Evolutionary conservation across 163 green algal species (phyloP).

Genomic region (Scenedesmus sp.): DNA sequence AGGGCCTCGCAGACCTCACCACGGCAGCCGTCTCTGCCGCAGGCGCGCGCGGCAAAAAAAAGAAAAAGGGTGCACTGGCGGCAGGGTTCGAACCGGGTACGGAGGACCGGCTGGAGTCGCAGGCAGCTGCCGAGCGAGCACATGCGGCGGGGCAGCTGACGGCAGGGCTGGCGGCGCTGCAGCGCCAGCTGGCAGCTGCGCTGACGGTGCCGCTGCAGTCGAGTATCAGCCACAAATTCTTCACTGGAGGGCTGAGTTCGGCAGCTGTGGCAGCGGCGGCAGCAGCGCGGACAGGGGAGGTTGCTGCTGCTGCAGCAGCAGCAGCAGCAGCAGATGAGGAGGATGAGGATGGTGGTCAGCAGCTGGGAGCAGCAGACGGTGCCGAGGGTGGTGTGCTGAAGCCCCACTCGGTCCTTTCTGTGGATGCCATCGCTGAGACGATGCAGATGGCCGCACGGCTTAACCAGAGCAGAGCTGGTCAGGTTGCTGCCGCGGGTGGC

Average conservation of each 20-base stretch:
- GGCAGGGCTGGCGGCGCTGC: slow-evolving; percentile 10
- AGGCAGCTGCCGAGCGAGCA: slow-evolving; percentile 6
- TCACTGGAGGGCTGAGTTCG: slow-evolving; percentile 78
- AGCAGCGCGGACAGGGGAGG: neutral
- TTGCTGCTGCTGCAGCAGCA: slow-evolving; percentile 11
- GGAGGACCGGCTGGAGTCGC: slow-evolving; percentile 7
- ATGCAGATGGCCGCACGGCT: slow-evolving; percentile 57
- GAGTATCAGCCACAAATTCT: slow-evolving; percentile 78
- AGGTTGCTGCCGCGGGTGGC: slow-evolving; percentile 23
- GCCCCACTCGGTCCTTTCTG: slow-evolving; percentile 19
- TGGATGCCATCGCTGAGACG: slow-evolving; percentile 52
- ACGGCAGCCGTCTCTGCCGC: slow-evolving; percentile 27
- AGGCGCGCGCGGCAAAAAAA: neutral
- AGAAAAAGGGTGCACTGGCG: neutral
- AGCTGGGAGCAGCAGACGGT: neutral
- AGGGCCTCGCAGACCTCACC: slow-evolving; percentile 21
- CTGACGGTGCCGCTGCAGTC: slow-evolving; percentile 80
- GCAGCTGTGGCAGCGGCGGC: slow-evolving; percentile 10
- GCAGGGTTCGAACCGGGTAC: neutral
- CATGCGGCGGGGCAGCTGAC: slow-evolving; percentile 41
- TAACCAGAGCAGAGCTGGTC: slow-evolving; percentile 35
- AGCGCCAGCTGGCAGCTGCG: slow-evolving; percentile 71
- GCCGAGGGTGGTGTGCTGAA: neutral
- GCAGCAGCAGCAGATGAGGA: slow-evolving; percentile 10
- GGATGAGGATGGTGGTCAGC: neutral